Conservation (phyloP, 331 rosid genomes). For the Saraca asoca region DNA sequence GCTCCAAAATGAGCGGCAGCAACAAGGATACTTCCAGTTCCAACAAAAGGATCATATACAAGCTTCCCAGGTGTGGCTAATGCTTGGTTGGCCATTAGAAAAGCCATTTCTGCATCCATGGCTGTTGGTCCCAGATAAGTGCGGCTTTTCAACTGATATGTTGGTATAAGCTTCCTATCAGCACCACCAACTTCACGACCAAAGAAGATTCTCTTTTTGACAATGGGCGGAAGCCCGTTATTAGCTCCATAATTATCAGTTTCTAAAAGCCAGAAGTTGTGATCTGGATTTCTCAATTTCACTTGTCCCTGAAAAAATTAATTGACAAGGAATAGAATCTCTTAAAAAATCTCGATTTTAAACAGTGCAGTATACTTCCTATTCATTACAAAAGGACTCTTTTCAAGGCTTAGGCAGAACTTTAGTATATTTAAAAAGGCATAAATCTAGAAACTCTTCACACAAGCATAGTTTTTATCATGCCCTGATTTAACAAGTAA, state of each 20-base stretch:
- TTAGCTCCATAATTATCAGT: slow-evolving; percentile 69
- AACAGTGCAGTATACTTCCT: slow-evolving; percentile 1
- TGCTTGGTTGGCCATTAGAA: slow-evolving; percentile 96
- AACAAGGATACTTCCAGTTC: slow-evolving; percentile 92
- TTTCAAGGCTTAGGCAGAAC: neutral
- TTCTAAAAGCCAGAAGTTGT: slow-evolving; percentile 88
- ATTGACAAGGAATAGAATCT: slow-evolving; percentile 17
- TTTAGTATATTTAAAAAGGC: neutral
- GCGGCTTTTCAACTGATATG: slow-evolving; percentile 90
- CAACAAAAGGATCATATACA: slow-evolving; percentile 87
- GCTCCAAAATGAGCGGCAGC: slow-evolving; percentile 97
- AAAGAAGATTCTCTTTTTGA: slow-evolving; percentile 71
- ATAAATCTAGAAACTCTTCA: neutral
- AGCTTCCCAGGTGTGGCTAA: slow-evolving; percentile 76
- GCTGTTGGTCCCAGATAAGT: slow-evolving; percentile 97
- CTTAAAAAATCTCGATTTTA: too few species aligned
- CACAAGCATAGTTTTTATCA: slow-evolving; percentile 9
- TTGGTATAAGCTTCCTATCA: slow-evolving; percentile 86
- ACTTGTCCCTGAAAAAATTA: slow-evolving; percentile 70
- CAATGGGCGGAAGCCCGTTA: slow-evolving; percentile 91
- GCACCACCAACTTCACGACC: slow-evolving; percentile 91
- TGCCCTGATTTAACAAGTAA: neutral
- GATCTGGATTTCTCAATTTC: slow-evolving; percentile 77
- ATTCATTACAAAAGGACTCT: neutral
- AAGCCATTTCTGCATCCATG: slow-evolving; percentile 98